Conservation (phyloP, 345 rosid species). For the Salix udensis region DNA sequence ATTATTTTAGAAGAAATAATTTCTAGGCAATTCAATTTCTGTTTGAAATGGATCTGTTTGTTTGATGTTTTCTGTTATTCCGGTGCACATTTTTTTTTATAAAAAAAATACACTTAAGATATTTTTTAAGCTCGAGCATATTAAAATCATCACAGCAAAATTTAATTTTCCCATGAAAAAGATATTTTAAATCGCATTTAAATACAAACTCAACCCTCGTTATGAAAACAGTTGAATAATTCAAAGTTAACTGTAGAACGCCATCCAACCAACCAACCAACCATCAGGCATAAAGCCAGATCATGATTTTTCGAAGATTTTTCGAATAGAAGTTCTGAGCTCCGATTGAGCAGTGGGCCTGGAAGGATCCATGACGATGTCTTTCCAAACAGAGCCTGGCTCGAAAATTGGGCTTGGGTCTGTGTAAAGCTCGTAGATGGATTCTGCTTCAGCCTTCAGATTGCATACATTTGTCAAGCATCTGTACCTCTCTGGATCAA, state of each 20-base stretch:
- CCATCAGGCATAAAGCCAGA: too few species aligned
- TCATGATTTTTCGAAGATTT: constrained; percentile 32
- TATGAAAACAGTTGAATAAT: not conserved
- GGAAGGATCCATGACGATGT: constrained; percentile 42
- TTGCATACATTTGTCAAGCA: constrained; percentile 43
- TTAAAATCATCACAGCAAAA: too few species aligned
- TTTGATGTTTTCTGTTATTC: not conserved
- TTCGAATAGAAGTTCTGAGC: constrained; percentile 36
- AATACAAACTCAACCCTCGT: too few species aligned
- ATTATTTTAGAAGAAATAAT: not conserved
- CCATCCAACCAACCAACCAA: too few species aligned
- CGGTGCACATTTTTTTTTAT: too few species aligned
- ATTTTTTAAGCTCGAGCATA: too few species aligned
- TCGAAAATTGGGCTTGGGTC: constrained; percentile 36
- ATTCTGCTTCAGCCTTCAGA: constrained; percentile 56
- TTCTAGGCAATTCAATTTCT: not conserved
- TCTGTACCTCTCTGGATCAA: constrained; percentile 55
- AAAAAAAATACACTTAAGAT: too few species aligned
- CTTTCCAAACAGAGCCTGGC: constrained; percentile 67
- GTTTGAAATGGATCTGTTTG: not conserved
- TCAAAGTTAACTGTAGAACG: not conserved
- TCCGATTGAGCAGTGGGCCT: constrained; percentile 43
- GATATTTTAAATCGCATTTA: too few species aligned
- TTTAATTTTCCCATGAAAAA: too few species aligned
- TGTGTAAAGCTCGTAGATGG: constrained; percentile 58